Evolutionary conservation across 192 early-diverging fungal genomes (phyloP), one percentile per base, ranked within the genome.

Genomic region (Powellomyces hirtus): DNA sequence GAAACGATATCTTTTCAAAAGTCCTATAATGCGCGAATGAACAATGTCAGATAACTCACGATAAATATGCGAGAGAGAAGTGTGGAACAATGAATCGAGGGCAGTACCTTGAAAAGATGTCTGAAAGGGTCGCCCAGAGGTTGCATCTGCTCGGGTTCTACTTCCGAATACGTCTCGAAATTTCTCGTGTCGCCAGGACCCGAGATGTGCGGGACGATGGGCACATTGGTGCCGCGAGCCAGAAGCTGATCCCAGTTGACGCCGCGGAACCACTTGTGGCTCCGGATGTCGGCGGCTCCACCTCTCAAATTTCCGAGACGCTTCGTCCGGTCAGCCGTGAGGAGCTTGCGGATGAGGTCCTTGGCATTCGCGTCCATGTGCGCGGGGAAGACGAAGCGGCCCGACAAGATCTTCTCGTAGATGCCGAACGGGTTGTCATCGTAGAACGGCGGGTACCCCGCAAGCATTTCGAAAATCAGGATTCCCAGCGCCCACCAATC

Each of bases 401-500:
- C 95, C 1, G 86, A 89, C 27, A 98, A 79, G 71, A 98, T 98
- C 78, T 98, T 98, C 80, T 97, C 96, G 79, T 98, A 98, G 72
- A 98, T 98, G 27, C 93, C 93, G 77, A 96, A 97, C 36, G 95
- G 91, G 67, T 93, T 93, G 75, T 98, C 95, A 81, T 97, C 96
- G 75, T 91, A 97, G 80, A 97, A 98, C 2, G 96, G 96, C 64
- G 96, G 96, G 70, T 86, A 91, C 79, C 96, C 96, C 22, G 92
- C 94, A 63, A 98, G 82, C 96, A 98, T 98, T 75, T 98, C 96
- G 75, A 95, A 98, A 42, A 96, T 93, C 37, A 98, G 79, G 59
- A 98, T 96, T 44, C 96, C 96, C 38, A 98, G 81, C 26, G 95
- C 95, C 96, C 96, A 98, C 96, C 96, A 98, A 76, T 98, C 96